Conservation (phyloP, 306 rosid species). For the Quercus cerris region DNA sequence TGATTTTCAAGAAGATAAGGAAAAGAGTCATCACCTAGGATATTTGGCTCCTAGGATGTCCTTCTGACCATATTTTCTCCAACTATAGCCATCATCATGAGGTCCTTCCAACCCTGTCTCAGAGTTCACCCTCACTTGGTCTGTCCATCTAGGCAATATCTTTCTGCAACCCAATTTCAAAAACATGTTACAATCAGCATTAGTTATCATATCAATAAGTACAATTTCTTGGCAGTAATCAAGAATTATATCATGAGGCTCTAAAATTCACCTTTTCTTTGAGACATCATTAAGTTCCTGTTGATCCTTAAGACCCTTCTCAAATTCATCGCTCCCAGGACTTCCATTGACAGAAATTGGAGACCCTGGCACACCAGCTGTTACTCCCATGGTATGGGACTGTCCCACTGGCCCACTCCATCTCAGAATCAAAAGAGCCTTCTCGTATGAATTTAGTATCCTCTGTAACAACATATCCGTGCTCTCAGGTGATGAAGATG, state of each 20-base stretch:
- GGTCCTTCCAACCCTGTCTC: constrained; percentile 66
- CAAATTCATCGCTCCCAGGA: constrained; percentile 49
- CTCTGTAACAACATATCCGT: constrained; percentile 49
- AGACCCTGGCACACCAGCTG: constrained; percentile 39
- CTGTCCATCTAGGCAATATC: constrained; percentile 61
- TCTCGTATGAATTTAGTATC: constrained; percentile 66
- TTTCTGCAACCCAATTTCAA: constrained; percentile 51
- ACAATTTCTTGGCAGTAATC: background rate
- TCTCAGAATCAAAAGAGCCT: constrained; percentile 56
- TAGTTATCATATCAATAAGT: constrained; percentile 9
- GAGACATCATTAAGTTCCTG: constrained; percentile 45
- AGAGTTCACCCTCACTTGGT: constrained; percentile 53
- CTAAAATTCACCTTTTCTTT: constrained; percentile 63
- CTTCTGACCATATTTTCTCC: constrained; percentile 96
- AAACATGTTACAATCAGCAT: constrained; percentile 1
- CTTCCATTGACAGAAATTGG: constrained; percentile 53
- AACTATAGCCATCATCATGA: constrained; percentile 62
- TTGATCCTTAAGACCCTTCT: constrained; percentile 32
- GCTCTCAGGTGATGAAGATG: constrained; percentile 34
- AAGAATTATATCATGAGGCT: background rate
- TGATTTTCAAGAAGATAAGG: background rate
- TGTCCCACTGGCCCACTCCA: constrained; percentile 37
- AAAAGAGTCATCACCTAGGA: constrained; percentile 58
- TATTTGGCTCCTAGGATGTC: constrained; percentile 74
- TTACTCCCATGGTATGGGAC: constrained; percentile 17